Conservation (phyloP, 805 yeast species). For the Candida lessepsii region DNA sequence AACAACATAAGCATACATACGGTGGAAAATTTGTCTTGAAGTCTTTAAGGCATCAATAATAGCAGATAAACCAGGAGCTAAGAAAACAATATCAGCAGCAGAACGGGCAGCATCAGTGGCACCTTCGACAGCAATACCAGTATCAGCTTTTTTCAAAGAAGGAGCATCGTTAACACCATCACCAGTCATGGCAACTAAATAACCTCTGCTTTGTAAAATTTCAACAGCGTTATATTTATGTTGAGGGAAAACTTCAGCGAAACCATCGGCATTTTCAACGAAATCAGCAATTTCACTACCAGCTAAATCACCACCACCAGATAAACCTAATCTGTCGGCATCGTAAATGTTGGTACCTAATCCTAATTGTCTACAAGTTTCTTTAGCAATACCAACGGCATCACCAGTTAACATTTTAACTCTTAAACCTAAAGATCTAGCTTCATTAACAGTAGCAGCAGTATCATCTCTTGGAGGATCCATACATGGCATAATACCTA, state of each 20-base stretch:
- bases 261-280: slow-evolving; percentile 97
- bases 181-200: slow-evolving; percentile 99
- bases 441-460: slow-evolving; percentile 90
- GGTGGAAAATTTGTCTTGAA: slow-evolving; percentile 96
- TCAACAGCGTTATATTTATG: slow-evolving; percentile 96
- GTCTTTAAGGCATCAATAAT: slow-evolving; percentile 91
- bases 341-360: slow-evolving; percentile 94
- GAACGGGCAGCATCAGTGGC: slow-evolving; percentile 96
- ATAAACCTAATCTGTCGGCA: slow-evolving; percentile 94
- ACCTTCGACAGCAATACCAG: slow-evolving; percentile 98
- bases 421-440: slow-evolving; percentile 86
- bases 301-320: slow-evolving; percentile 92
- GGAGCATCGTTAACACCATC: slow-evolving; percentile 99
- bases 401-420: slow-evolving; percentile 99
- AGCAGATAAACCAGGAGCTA: slow-evolving; percentile 94
- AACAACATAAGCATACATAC: slow-evolving; percentile 97
- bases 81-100: slow-evolving; percentile 92
- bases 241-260: slow-evolving; percentile 98
- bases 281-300: slow-evolving; percentile 98
- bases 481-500: slow-evolving; percentile 98
- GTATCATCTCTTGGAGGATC: slow-evolving; percentile 99
- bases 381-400: slow-evolving; percentile 98
- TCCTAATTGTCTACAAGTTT: slow-evolving; percentile 97
- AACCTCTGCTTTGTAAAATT: slow-evolving; percentile 92
- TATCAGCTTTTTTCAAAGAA: slow-evolving; percentile 86